Base-by-base conservation (phyloP, 495 filamentous ascomycete genomes). In the Darksidea phi region DNA sequence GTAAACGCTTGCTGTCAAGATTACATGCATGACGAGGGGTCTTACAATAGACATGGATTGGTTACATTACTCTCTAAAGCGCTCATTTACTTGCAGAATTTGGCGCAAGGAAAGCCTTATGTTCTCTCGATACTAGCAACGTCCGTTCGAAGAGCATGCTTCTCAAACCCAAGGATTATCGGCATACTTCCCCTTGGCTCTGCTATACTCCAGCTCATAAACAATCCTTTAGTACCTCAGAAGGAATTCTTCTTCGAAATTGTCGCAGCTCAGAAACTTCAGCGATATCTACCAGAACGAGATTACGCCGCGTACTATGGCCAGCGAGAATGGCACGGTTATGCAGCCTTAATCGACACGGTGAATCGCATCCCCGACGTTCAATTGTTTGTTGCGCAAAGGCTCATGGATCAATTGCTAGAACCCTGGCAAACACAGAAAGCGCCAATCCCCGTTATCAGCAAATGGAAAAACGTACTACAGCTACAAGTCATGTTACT, bases 401-500 rank as follows among this genome's bases (percentile, higher is more conserved):
- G 48, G 5, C 49, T 78, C 6, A 45, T 78, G n/a, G 53, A 75
- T 20, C 57, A 55, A 15, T 48, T 80, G 1, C 57, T 76, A 15
- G 26, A 65, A 12, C 73, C 71, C 10, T 80, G 78, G 78, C 57
- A 38, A 15, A 46, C 64, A 12, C 77, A 80, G 47, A 72, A 66
- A 54, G 46, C 51, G 0, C 70, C 72, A 26, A 69, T 72, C 43
- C 73, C 75, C 3, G 70, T 76, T 8, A 71, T 76, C 32, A 75
- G 65, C 52, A 73, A 75, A 46, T 80, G 74, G 77, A 80, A 80
- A 54, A 71, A 62, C 34, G 52, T 69, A 8, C 55, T 71, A 15
- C 78, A 79, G 57, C 58, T 81, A n/a, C 78, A 81, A 56, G 59
- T 72, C 0, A 68, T 79, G 59, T 34, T 80, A 1, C 28, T 79